These are phyloP conservation scores for Cercospora brassicicola DNA, from an alignment of 2,329 filamentous ascomycete species.

Conservation along the genomic window DNA sequence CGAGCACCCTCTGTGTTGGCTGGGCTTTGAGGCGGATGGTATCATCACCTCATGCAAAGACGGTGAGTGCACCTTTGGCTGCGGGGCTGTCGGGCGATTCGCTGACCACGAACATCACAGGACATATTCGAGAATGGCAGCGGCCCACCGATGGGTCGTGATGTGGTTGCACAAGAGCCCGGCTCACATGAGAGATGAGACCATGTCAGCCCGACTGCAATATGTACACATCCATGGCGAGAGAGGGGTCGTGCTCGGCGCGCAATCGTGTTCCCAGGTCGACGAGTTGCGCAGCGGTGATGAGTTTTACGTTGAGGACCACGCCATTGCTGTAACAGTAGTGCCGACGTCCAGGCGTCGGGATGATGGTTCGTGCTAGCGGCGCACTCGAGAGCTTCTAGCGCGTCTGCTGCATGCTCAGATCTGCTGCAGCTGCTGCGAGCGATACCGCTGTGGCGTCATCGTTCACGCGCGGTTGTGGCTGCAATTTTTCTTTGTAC, in stretches of 20 bases:
- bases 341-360: not conserved
- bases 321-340: not conserved
- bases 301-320: not conserved
- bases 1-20: slow-evolving; percentile 81
- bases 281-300: not conserved
- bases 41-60: slow-evolving; percentile 91
- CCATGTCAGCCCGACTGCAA: not conserved
- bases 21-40: slow-evolving; percentile 89
- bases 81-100: not conserved
- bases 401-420: not conserved
- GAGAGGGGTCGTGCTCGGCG: not conserved
- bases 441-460: not conserved
- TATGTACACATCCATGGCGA: not conserved
- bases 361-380: not conserved
- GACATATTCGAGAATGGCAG: slow-evolving; percentile 74
- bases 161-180: slow-evolving; percentile 5
- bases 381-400: not conserved
- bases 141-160: slow-evolving; percentile 52
- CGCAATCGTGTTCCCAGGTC: not conserved
- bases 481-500: not conserved
- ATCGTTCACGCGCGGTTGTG: not conserved
- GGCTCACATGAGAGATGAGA: not conserved
- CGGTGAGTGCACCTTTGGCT: slow-evolving; percentile 58
- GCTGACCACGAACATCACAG: slow-evolving; percentile 45
- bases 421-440: not conserved